phyloP scores from a whole-genome alignment of 139 green algal species.

The Asterochloris erici region DNA sequence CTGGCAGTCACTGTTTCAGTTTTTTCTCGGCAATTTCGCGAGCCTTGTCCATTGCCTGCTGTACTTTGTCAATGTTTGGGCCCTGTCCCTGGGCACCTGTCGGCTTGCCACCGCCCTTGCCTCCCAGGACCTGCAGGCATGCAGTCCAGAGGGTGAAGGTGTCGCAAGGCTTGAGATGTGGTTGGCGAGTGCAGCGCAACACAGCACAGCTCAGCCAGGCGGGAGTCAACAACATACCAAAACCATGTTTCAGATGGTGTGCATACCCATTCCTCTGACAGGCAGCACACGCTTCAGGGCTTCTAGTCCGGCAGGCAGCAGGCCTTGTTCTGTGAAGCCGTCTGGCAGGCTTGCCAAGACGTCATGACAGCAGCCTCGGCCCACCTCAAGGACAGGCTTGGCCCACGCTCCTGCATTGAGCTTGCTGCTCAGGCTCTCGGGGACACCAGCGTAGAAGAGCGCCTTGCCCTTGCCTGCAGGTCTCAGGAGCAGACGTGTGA shows the following conservation, averaged over 20 bases:
- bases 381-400: slow-evolving; percentile 26
- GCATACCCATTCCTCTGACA: too few relatives aligned
- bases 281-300: too few relatives aligned
- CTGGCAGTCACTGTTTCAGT: not conserved
- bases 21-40: slow-evolving; percentile 4
- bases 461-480: slow-evolving; percentile 43
- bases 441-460: slow-evolving; percentile 70
- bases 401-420: slow-evolving; percentile 82
- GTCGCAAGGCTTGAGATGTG: too few relatives aligned
- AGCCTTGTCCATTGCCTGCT: slow-evolving; percentile 21
- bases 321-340: too few relatives aligned
- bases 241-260: too few relatives aligned
- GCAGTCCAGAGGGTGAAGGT: not conserved
- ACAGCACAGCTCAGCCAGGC: too few relatives aligned
- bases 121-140: slow-evolving; percentile 49
- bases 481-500: not conserved
- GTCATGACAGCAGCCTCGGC: too few relatives aligned
- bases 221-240: too few relatives aligned
- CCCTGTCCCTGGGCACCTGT: slow-evolving; percentile 80
- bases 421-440: slow-evolving; percentile 49
- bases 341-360: too few relatives aligned
- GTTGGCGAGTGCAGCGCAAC: too few relatives aligned
- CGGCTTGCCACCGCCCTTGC: slow-evolving; percentile 92
- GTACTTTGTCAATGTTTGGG: slow-evolving; percentile 17
- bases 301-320: too few relatives aligned